Conservation (phyloP, 2,329 filamentous ascomycete genomes). For the Dryadomyces quercus-mongolicae region DNA sequence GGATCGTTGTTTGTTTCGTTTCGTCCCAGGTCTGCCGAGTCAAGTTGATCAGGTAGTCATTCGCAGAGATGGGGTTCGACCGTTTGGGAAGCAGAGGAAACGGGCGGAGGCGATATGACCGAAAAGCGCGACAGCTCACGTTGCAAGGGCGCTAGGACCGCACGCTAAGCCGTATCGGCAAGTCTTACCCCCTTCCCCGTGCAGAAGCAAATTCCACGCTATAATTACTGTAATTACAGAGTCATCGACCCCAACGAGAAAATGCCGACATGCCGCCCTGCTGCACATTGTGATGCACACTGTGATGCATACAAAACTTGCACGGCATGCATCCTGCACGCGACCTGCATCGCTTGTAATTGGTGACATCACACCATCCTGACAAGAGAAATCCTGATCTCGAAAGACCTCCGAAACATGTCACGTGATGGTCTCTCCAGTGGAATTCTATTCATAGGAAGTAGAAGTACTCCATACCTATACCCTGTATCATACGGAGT, state of each 20-base stretch:
- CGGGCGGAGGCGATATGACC: not conserved
- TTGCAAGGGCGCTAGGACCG: not conserved
- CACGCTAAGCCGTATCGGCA: not conserved
- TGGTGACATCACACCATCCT: not conserved
- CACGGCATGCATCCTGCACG: not conserved
- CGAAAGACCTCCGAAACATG: too few species aligned
- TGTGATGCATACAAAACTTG: too few species aligned
- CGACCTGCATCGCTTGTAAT: not conserved
- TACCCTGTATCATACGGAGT: too few species aligned
- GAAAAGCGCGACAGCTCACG: not conserved
- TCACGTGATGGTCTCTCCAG: not conserved
- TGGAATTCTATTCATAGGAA: too few species aligned
- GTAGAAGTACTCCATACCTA: too few species aligned
- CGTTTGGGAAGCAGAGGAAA: not conserved
- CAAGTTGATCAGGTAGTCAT: too few species aligned
- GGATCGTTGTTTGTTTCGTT: not conserved
- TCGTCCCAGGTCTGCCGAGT: too few species aligned
- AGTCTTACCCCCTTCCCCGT: not conserved
- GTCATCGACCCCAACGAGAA: not conserved
- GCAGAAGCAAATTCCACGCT: not conserved
- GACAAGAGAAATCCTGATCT: too few species aligned
- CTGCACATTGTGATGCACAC: too few species aligned
- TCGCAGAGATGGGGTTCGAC: not conserved
- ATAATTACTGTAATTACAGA: not conserved
- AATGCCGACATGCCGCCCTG: too few species aligned